These are phyloP conservation scores for Colletotrichum lini DNA, from an alignment of 2,329 filamentous ascomycete species.

Conservation along the genomic window DNA sequence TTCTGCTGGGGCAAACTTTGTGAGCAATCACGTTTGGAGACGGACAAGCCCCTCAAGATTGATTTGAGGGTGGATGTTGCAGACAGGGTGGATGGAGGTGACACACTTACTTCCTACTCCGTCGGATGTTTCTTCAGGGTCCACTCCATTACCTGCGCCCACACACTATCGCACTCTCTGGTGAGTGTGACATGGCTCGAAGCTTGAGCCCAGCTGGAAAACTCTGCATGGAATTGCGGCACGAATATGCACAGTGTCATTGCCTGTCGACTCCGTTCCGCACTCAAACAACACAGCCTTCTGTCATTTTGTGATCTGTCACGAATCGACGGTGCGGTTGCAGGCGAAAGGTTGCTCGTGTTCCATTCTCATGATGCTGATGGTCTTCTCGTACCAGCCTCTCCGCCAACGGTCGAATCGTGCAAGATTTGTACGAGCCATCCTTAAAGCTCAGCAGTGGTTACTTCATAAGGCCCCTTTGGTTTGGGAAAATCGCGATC, in stretches of 20 bases:
- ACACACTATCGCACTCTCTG: slow-evolving; percentile 20
- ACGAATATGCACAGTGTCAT: slow-evolving; percentile 36
- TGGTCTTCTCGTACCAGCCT: slow-evolving; percentile 20
- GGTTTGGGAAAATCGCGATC: slow-evolving; percentile 34
- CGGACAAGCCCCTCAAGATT: slow-evolving; percentile 14
- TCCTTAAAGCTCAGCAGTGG: neutral
- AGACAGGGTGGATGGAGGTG: slow-evolving; percentile 29
- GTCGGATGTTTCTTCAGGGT: slow-evolving; percentile 40
- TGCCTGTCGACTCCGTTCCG: slow-evolving; percentile 27
- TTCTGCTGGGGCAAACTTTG: slow-evolving; percentile 7
- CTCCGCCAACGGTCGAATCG: slow-evolving; percentile 15
- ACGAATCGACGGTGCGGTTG: slow-evolving; percentile 25
- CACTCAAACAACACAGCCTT: slow-evolving; percentile 19
- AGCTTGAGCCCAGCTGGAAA: slow-evolving; percentile 42
- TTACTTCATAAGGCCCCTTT: neutral
- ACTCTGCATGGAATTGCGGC: slow-evolving; percentile 41
- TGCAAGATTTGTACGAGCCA: neutral
- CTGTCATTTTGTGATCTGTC: slow-evolving; percentile 39
- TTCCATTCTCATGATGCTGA: slow-evolving; percentile 22
- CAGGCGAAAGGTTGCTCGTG: slow-evolving; percentile 23
- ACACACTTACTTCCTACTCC: slow-evolving; percentile 34
- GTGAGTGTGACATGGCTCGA: slow-evolving; percentile 18
- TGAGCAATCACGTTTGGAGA: slow-evolving; percentile 28
- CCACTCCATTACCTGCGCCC: slow-evolving; percentile 32
- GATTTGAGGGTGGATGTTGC: slow-evolving; percentile 19